These are phyloP conservation scores for Yamadazyma tumulicola DNA, from an alignment of 805 yeast species.

Conservation along the genomic window DNA sequence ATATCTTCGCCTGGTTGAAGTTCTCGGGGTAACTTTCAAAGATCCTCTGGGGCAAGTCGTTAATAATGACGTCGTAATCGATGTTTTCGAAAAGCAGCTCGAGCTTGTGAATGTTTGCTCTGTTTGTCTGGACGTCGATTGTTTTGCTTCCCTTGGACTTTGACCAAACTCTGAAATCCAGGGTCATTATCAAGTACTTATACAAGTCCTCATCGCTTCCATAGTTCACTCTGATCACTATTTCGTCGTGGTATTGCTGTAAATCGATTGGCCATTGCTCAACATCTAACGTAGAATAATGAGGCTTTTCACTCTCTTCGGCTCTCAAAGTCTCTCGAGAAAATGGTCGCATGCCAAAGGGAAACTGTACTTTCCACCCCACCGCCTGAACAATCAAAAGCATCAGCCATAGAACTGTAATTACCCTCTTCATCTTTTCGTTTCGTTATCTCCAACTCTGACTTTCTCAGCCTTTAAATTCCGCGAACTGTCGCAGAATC, in stretches of 20 bases:
- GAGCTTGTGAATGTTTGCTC: conserved; percentile 4
- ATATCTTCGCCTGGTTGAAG: conserved; percentile 2
- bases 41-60: conserved; percentile 55
- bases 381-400: no score
- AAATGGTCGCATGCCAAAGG: no score
- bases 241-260: conserved; percentile 34
- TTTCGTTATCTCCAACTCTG: no score
- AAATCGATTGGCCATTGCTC: conserved; percentile 32
- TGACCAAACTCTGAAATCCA: conserved; percentile 10
- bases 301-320: no score
- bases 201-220: conserved; percentile 12
- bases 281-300: conserved; percentile 6
- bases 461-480: no score
- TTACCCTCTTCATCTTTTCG: no score
- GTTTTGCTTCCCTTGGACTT: conserved; percentile 8
- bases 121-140: conserved; percentile 15
- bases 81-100: conserved; percentile 6
- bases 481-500: no score
- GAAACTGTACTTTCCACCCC: no score
- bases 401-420: no score
- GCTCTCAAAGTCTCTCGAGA: no score
- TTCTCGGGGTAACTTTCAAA: conserved; percentile 50
- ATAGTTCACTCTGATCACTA: conserved; percentile 44
- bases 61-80: conserved; percentile 42
- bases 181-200: conserved; percentile 14